phyloP scores from a whole-genome alignment of 352 stramenopile species.

The Blastocystis sp. region DNA sequence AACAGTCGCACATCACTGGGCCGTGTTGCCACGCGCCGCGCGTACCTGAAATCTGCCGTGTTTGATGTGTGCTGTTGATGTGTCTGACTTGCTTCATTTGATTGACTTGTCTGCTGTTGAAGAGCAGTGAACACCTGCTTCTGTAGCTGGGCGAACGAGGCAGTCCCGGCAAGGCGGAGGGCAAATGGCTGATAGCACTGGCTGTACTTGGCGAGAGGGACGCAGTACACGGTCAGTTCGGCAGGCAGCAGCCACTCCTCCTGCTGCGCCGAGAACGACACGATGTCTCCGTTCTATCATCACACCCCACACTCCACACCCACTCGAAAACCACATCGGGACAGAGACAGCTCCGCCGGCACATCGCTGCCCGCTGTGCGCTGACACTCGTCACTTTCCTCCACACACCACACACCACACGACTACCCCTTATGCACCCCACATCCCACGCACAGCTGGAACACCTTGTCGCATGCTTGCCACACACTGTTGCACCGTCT shows the following conservation, averaged over 20 bases:
- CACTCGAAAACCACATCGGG: neutral
- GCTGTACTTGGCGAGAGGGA: conserved; percentile 48
- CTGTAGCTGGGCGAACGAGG: neutral
- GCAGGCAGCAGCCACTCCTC: neutral
- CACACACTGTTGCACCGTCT: neutral
- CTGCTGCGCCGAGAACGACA: neutral
- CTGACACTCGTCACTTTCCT: neutral
- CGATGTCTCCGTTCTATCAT: neutral
- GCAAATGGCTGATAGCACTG: neutral
- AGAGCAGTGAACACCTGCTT: neutral
- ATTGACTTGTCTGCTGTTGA: neutral
- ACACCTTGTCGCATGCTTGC: neutral
- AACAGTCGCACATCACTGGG: conserved; percentile 35
- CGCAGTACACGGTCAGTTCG: conserved; percentile 7
- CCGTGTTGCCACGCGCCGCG: neutral
- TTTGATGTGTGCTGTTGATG: neutral
- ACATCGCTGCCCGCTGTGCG: neutral
- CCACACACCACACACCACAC: neutral
- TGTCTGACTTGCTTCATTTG: neutral
- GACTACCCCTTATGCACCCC: neutral
- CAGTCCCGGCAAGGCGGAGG: neutral
- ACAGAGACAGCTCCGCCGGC: neutral
- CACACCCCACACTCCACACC: neutral
- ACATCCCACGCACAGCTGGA: neutral
- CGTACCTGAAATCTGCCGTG: neutral